Base-by-base conservation (phyloP, 106 monocot genomes). In the Acanthochlamys bracteata region DNA sequence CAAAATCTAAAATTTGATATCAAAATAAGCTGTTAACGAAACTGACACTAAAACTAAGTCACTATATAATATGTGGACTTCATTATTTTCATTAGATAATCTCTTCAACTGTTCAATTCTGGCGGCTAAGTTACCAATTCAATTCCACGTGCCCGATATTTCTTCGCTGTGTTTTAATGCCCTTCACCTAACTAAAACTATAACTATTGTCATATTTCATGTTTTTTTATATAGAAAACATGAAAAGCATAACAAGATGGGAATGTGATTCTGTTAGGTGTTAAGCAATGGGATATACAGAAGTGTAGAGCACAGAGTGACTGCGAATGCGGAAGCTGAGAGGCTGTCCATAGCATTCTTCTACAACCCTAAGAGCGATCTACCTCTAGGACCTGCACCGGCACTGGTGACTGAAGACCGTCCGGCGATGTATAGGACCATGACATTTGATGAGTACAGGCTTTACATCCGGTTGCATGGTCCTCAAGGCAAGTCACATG, bases 221-320 rank as follows among this genome's bases (percentile, higher is more conserved):
- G 8, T 46, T 46, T 46, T 46, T 46, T 46, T 46, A 10, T 46
- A 8, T 10, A 46, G 45, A 46, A 14, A 14, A 46, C 8, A 46
- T 10, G 45, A 46, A 46, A 8, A 10, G 8, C 14, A 46, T 46
- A 46, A 8, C 45, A 46, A 46, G 14, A 46, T 46, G 45, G 14
- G 45, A 14, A 10, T 8, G 45, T 46, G 45, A 8, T 10, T 46
- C 8, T 14, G 14, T 8, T 65, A 73, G 80, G 42, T 67, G 16
- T 15, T 80, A 41, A 80, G 75, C 60, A 81, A 81, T 24, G 68
- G 51, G 0, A 55, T 45, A 0, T 81, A 68, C 61, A 76, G 69
- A 46, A 81, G 80, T 63, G 72, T 76, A 25, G 80, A 81, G 63
- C 80, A 81, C 57, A 64, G 80, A 23, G 76, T 73, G 62, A 19